Evolutionary conservation across 495 filamentous ascomycete species (phyloP).

Genomic region (Neurospora sp.): DNA sequence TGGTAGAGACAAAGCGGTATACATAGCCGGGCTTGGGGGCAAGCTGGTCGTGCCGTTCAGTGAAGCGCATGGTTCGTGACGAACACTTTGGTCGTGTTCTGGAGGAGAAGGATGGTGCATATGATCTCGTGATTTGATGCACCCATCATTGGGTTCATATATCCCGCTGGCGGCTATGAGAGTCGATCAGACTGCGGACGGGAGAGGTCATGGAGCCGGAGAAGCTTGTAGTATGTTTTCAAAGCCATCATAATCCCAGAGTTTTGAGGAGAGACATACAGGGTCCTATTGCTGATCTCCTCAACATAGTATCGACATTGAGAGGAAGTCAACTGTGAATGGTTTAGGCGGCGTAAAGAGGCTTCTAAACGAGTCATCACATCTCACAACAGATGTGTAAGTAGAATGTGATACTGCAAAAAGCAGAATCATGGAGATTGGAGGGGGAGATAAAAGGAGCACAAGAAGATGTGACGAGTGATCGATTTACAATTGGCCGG

Average conservation of each 20-base stretch:
- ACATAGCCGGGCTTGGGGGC: background rate
- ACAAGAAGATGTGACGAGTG: background rate
- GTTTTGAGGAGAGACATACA: background rate
- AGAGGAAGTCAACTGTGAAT: background rate
- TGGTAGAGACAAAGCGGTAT: constrained; percentile 1
- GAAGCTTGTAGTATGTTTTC: background rate
- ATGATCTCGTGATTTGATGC: background rate
- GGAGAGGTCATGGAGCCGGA: background rate
- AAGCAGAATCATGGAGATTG: background rate
- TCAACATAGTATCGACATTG: background rate
- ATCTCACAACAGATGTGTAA: background rate
- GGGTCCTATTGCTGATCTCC: background rate
- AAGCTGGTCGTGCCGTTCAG: background rate
- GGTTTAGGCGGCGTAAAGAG: background rate
- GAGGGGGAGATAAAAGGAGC: background rate
- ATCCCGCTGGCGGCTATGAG: background rate
- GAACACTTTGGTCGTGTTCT: background rate
- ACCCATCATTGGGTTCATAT: background rate
- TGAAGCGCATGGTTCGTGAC: background rate
- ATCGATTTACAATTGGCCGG: background rate
- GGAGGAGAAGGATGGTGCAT: background rate
- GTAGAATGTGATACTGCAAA: background rate
- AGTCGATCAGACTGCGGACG: background rate
- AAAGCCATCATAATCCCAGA: background rate
- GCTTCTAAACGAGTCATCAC: background rate